Evolutionary conservation across 1,284 basidiomycete species (phyloP).

Genomic region (Malassezia sympodialis): DNA sequence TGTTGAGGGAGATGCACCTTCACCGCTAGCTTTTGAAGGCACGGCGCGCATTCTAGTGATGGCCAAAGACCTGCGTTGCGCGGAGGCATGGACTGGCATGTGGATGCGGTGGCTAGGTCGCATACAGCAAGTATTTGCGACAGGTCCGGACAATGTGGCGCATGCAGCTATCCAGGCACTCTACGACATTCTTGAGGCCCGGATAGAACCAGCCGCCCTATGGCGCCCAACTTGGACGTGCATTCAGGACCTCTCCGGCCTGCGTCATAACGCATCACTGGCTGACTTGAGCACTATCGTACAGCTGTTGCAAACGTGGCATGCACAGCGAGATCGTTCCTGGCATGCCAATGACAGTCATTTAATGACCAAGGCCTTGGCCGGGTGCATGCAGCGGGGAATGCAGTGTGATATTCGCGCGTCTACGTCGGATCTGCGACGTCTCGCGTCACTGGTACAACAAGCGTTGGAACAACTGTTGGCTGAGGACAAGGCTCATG

Average conservation of each 20-base stretch:
- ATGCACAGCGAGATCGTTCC: not conserved
- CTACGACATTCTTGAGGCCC: not conserved
- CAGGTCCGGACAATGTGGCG: not conserved
- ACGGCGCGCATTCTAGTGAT: conserved; percentile 77
- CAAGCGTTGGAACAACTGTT: not conserved
- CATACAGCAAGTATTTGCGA: not conserved
- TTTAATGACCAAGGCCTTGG: not conserved
- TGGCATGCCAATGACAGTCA: not conserved
- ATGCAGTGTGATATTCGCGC: not conserved
- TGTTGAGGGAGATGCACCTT: conserved; percentile 57
- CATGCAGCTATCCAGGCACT: conserved; percentile 11
- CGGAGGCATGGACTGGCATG: not conserved
- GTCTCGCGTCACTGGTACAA: not conserved
- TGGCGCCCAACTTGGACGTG: conserved; percentile 1
- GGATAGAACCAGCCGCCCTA: not conserved
- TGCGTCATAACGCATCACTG: not conserved
- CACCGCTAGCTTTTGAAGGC: conserved; percentile 64
- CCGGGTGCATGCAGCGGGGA: not conserved
- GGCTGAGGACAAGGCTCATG: not conserved
- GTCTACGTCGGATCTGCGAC: not conserved
- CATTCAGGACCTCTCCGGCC: not conserved
- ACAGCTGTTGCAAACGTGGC: not conserved
- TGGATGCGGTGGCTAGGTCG: conserved; percentile 6
- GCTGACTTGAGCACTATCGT: not conserved
- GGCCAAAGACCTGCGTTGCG: conserved; percentile 57